Base-by-base conservation (phyloP, 2,329 filamentous ascomycete genomes). In the Blumeriella jaapii region DNA sequence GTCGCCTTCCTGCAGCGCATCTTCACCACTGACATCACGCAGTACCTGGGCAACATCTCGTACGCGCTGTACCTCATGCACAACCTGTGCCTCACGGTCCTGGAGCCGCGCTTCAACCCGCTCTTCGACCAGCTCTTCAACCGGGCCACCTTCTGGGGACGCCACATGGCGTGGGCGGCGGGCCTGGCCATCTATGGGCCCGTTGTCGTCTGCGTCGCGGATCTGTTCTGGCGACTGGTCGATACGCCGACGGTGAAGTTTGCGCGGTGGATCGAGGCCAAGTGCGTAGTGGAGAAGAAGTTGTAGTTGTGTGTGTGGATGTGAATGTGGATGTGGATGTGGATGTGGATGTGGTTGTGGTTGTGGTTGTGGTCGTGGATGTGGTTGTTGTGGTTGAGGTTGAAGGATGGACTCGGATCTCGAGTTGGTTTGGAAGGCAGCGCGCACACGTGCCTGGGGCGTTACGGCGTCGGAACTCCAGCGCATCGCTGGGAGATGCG, bases 41-140 rank as follows among this genome's bases (percentile, higher is more conserved):
- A 70, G 44, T 76, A 75, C 49, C 63, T 71, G 13, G 71, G 66
- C 9, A 61, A 63, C 16, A 67, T 74, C 41, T 71, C 67, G 37
- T 76, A 68, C 42, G 65, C 70, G 3, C 58, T 76, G 3, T 75
- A 76, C 24, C 59, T 76, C 5, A 62, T 68, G n/a, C 71, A 75
- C 46, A 71, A 71, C 0, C 62, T 63, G 4, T 59, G 67, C 9
- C 51, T 71, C 6, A 61, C 58, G 3, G 41, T 37, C 4, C 24
- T 53, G 12, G 48, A 52, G 25, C 48, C 50, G 3, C 16, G 38
- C 10, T 31, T 51, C 10, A 29, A 19, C 12, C 61, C 41, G 1
- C 22, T 48, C 6, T 25, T 54, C 10, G 36, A 48, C 12, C 5
- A 11, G 6, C n/a, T 33, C 6, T 45, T 49, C 25, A 40, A 39